Percentiles rank a stretch among this genome's conserved stretches.
phyloP scores from a whole-genome alignment of 2,329 filamentous ascomycete species.

The Fusarium chaquense region DNA sequence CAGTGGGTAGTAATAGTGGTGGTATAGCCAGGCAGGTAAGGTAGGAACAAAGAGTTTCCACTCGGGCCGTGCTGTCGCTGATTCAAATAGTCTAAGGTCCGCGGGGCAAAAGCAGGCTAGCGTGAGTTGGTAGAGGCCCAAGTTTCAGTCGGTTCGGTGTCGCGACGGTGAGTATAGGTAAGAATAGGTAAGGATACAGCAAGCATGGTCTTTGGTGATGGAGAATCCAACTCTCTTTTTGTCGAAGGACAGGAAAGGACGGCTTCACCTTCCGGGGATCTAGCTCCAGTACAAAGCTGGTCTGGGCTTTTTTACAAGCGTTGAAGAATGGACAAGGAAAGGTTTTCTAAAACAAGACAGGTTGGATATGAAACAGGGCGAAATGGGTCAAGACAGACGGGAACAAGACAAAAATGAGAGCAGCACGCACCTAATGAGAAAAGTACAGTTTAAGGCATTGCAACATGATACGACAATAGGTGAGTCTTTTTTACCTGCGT shows the following conservation, averaged over 20 bases:
- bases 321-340: not conserved
- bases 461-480: not conserved
- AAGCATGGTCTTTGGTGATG: conserved; percentile 33
- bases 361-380: conserved; percentile 31
- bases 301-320: not conserved
- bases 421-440: not conserved
- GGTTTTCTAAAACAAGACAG: conserved; percentile 33
- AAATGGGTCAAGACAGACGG: conserved; percentile 19
- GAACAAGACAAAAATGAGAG: conserved; percentile 4
- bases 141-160: conserved; percentile 48
- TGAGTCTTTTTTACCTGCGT: conserved; percentile 14
- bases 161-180: conserved; percentile 46
- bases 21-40: not conserved
- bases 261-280: conserved; percentile 4
- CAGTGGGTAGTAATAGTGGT: not conserved
- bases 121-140: conserved; percentile 43
- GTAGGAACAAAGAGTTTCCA: conserved; percentile 42
- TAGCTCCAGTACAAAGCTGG: conserved; percentile 4
- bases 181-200: conserved; percentile 36
- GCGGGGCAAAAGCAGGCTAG: conserved; percentile 45
- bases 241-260: not conserved
- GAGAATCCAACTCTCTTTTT: not conserved
- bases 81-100: conserved; percentile 42
- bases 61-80: conserved; percentile 43
- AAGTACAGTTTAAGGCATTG: not conserved